Evolutionary conservation across 2,329 filamentous ascomycete species (phyloP).

Genomic region (Fusarium oxysporum): DNA sequence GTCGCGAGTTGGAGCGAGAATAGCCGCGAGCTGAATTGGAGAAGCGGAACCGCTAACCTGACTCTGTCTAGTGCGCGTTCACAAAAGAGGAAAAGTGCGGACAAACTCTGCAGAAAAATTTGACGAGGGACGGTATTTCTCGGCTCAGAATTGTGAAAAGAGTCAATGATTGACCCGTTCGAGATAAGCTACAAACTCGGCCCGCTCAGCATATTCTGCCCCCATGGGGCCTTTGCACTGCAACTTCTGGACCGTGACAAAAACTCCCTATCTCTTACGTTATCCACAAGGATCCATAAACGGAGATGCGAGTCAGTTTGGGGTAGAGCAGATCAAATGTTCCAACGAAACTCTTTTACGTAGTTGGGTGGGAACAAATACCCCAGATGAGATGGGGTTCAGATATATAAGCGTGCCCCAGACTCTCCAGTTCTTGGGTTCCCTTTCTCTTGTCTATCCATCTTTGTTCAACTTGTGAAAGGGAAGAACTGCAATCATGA

Average conservation of each 20-base stretch:
- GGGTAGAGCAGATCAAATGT: conserved; percentile 24
- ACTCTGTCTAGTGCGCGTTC: background rate
- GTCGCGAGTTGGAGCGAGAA: conserved; percentile 17
- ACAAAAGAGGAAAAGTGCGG: conserved; percentile 6
- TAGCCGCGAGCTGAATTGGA: conserved; percentile 29
- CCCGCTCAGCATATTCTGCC: conserved; percentile 2
- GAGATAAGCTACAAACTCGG: conserved; percentile 33
- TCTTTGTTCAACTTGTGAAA: background rate
- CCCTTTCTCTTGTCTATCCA: background rate
- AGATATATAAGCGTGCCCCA: conserved; percentile 25
- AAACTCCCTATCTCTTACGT: conserved; percentile 5
- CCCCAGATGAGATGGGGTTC: conserved; percentile 18
- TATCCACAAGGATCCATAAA: conserved; percentile 28
- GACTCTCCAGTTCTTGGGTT: background rate
- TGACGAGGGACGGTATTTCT: conserved; percentile 21
- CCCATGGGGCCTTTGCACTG: conserved; percentile 17
- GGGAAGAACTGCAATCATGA: conserved; percentile 9
- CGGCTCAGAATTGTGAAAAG: conserved; percentile 8
- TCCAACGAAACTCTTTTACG: conserved; percentile 31
- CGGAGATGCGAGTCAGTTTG: conserved; percentile 37
- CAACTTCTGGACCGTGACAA: background rate
- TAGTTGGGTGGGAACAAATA: conserved; percentile 15
- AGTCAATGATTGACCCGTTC: conserved; percentile 7
- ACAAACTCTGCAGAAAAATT: conserved; percentile 29
- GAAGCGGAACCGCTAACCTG: conserved; percentile 16